Evolutionary conservation across 2,329 filamentous ascomycete species (phyloP).

Genomic region (Aphanocladium album): DNA sequence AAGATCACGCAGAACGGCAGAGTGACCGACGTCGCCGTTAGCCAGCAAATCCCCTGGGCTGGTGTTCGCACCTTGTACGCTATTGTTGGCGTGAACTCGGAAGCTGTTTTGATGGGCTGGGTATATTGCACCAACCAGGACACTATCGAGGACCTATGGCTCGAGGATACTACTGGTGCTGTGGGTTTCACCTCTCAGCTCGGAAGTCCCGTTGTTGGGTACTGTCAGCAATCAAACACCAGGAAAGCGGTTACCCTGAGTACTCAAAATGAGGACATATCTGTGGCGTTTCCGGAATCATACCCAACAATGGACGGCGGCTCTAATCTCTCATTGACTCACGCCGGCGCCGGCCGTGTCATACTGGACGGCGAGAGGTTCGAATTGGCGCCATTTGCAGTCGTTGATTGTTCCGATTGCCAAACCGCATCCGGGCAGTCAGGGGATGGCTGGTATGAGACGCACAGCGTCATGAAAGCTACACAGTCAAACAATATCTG

Average conservation of each 20-base stretch:
- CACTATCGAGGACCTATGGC: neutral
- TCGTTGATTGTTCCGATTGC: neutral
- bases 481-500: neutral
- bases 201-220: neutral
- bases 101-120: neutral
- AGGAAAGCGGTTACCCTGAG: neutral
- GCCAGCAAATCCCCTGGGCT: neutral
- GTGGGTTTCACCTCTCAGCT: neutral
- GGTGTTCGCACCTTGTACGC: neutral
- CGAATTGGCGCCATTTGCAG: neutral
- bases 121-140: neutral
- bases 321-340: neutral
- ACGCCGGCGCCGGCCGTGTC: neutral
- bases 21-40: neutral
- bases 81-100: neutral
- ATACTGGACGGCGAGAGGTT: neutral
- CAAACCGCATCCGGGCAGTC: neutral
- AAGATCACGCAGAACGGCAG: neutral
- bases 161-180: neutral
- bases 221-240: neutral
- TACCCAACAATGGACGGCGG: neutral
- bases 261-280: neutral
- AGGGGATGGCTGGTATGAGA: neutral
- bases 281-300: neutral
- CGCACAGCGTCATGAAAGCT: neutral